Evolutionary conservation across 306 rosid genomes (phyloP), one percentile per base, ranked within the genome.

Genomic region (Medicago ruthenica): DNA sequence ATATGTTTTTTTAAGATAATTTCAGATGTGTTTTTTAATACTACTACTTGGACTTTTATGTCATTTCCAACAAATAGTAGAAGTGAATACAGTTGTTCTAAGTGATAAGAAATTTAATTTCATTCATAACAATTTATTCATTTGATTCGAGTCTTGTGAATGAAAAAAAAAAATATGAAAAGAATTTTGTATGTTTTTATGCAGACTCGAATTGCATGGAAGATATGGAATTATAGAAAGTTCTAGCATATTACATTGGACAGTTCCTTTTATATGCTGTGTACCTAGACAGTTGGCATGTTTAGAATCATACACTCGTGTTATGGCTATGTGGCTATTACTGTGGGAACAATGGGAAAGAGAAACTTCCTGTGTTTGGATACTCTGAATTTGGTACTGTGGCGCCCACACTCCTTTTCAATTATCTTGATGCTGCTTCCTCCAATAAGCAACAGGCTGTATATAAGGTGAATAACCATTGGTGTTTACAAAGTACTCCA

Each of bases 321-420:
- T 6, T 34, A 6, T 76, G 74, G 77, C 74, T 53, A 75, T 31
- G 36, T 76, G 73, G 77, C 74, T 54, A 75, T 18, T 24, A 15
- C 51, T 76, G 4, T 1, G 22, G 40, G 24, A 44, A 44, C 64
- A 80, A 71, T 67, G 40, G 48, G 57, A 67, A 37, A 71, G 15
- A 18, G 61, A 55, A 55, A 22, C 6, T 50, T 79, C 37, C 67
- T 59, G 24, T 20, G 24, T 68, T 70, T 76, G 51, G 66, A 62
- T 74, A 54, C 81, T 60, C n/a, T 68, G 75, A 79, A 83, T 67
- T 57, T 36, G 76, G 70, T 78, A 73, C 83, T 51, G 69, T 73
- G 77, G 70, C 0, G 8, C 75, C 83, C 74, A 74, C 75, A 62
- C 47, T 70, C 4, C 4, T 51, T 72, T 71, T 54, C 70, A 64